Percentiles rank a stretch among this genome's conserved stretches.
These are phyloP conservation scores for Yarrowia sp. DNA, from an alignment of 805 yeast species.

Conservation along the genomic window DNA sequence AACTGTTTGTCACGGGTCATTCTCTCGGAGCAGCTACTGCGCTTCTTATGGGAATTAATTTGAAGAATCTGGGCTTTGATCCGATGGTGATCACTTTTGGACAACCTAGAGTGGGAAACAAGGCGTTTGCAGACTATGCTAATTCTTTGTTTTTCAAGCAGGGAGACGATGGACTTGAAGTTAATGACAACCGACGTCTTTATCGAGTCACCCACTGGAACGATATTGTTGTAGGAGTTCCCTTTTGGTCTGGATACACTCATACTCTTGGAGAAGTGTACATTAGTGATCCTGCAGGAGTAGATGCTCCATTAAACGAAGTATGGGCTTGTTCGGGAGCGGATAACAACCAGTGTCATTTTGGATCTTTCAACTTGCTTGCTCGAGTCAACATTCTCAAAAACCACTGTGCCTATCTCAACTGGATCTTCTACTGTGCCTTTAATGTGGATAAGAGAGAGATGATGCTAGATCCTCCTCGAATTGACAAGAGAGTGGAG, in stretches of 20 bases:
- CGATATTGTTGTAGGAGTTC: background rate
- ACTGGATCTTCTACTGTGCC: constrained; percentile 14
- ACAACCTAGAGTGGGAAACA: constrained; percentile 61
- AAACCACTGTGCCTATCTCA: constrained; percentile 5
- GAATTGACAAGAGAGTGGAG: background rate
- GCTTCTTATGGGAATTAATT: constrained; percentile 57
- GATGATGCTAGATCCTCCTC: background rate
- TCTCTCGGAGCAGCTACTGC: constrained; percentile 75
- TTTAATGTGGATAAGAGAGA: background rate
- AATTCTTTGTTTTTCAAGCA: background rate
- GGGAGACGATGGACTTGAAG: background rate
- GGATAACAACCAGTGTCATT: background rate
- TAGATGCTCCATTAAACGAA: background rate
- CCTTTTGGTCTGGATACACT: background rate
- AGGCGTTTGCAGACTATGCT: background rate
- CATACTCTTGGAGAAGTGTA: constrained; percentile 8
- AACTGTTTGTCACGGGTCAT: constrained; percentile 60
- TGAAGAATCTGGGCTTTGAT: constrained; percentile 48
- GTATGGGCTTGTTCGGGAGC: background rate
- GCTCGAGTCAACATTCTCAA: constrained; percentile 13
- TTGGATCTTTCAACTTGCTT: background rate
- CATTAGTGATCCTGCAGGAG: background rate
- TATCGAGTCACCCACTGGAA: constrained; percentile 13
- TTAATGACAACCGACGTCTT: background rate
- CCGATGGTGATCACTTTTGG: constrained; percentile 60